phyloP scores from a whole-genome alignment of 352 stramenopile species.

The Stramenopiles sp. region DNA sequence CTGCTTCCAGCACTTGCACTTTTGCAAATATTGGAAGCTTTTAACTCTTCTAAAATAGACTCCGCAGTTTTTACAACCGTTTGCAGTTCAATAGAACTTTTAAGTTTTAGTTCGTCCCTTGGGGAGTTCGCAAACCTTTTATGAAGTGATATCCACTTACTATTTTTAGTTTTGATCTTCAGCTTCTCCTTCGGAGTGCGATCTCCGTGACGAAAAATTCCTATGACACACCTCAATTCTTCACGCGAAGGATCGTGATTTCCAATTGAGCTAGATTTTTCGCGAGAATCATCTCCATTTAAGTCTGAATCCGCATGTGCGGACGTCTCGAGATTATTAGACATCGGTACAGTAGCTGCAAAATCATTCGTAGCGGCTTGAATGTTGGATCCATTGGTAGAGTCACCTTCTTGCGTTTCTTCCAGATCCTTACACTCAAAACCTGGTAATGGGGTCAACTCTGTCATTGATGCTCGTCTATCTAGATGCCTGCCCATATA shows the following conservation, averaged over 20 bases:
- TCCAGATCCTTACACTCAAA: not conserved
- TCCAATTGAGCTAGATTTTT: constrained; percentile 2
- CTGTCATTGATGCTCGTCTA: not conserved
- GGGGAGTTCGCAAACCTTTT: not conserved
- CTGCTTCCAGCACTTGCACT: not conserved
- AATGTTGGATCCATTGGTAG: no score
- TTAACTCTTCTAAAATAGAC: not conserved
- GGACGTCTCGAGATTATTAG: no score
- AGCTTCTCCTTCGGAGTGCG: constrained; percentile 98
- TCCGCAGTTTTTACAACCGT: not conserved
- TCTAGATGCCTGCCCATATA: not conserved
- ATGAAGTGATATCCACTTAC: not conserved
- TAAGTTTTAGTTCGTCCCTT: not conserved
- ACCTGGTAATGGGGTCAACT: not conserved
- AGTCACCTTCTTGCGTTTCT: not conserved
- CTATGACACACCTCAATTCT: constrained; percentile 94
- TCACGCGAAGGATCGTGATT: constrained; percentile 49
- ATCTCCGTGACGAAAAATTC: constrained; percentile 92
- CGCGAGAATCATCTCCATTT: constrained; percentile 7
- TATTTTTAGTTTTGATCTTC: constrained; percentile 45
- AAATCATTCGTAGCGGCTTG: no score
- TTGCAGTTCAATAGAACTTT: not conserved
- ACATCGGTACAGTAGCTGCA: no score
- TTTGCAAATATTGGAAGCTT: not conserved
- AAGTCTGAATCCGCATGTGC: no score